phyloP scores from a whole-genome alignment of 2,329 filamentous ascomycete species.

The Stagonosporopsis vannaccii region DNA sequence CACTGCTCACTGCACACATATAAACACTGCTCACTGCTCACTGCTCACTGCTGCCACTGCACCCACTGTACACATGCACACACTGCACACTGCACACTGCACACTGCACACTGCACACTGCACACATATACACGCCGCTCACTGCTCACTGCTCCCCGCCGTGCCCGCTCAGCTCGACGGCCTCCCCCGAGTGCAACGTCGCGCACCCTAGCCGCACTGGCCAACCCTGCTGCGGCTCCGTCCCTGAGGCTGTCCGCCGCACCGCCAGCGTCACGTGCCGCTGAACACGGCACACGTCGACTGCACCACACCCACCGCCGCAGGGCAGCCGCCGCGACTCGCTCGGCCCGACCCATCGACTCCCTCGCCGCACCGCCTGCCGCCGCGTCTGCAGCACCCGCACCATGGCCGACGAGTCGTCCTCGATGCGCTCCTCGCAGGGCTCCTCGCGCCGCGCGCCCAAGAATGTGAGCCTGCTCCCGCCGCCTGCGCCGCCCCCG shows the following conservation, averaged over 20 bases:
- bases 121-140: too few species aligned
- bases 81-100: neutral
- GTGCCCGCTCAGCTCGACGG: too few species aligned
- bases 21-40: too few species aligned
- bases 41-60: neutral
- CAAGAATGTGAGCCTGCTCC: conserved; percentile 45
- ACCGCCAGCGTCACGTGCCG: neutral
- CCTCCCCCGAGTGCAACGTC: too few species aligned
- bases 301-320: neutral
- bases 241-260: neutral
- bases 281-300: neutral
- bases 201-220: too few species aligned
- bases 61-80: neutral
- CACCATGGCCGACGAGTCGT: conserved; percentile 38
- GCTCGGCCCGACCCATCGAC: conserved; percentile 14
- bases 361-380: conserved; percentile 26
- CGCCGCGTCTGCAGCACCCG: conserved; percentile 19
- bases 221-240: too few species aligned
- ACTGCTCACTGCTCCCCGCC: too few species aligned
- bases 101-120: neutral
- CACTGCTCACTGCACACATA: too few species aligned
- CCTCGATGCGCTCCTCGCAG: conserved; percentile 41
- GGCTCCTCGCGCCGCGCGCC: conserved; percentile 56
- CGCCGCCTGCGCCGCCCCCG: neutral
- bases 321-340: conserved; percentile 1